Evolutionary conservation across 208 protist species (phyloP), one percentile per base, ranked within the genome.

Genomic region (Leishmania lainsoni): DNA sequence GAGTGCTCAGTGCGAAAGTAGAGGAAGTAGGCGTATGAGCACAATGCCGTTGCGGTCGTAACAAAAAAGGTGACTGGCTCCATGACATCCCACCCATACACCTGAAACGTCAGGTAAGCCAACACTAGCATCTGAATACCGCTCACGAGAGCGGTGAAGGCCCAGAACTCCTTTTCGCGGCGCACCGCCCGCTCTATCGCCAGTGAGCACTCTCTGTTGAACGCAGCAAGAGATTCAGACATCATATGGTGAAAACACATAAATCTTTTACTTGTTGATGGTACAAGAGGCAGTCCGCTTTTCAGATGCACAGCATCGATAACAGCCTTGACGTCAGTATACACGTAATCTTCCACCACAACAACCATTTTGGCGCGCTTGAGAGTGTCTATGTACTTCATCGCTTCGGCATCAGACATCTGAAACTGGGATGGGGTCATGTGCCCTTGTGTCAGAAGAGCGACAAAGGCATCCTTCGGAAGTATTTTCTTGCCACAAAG

Each of bases 51-150:
- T 20, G 72, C 70, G 9, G 89, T 89, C 17, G 92, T 94, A 20
- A 95, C 83, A 84, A 97, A 97, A 77, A 91, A 97, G 39, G 87
- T 92, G 51, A 94, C 78, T 42, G 93, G 93, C 80, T 97, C 93
- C 93, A 97, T 97, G 0, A 95, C 87, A 78, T 94, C 89, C 93
- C 93, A 97, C 35, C 86, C 91, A 80, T 91, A 97, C 26, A 94
- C 87, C 35, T 91, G 52, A 81, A 97, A 97, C 17, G 89, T 94
- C 26, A 95, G 58, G 81, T 97, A 97, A 35, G 93, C 87, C 2
- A 97, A 78, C 74, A 93, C 73, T 1, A 85, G 76, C 92, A 95
- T 97, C 82, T 97, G 93, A 3, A 83, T 45, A 5, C 90, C 88
- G 79, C 92, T 94, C 0, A 86, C 77, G 8, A 94, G 69, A 16